Evolutionary conservation across 2,329 filamentous ascomycete species (phyloP), one percentile per base, ranked within the genome.

Genomic region (Talaromyces marneffei): DNA sequence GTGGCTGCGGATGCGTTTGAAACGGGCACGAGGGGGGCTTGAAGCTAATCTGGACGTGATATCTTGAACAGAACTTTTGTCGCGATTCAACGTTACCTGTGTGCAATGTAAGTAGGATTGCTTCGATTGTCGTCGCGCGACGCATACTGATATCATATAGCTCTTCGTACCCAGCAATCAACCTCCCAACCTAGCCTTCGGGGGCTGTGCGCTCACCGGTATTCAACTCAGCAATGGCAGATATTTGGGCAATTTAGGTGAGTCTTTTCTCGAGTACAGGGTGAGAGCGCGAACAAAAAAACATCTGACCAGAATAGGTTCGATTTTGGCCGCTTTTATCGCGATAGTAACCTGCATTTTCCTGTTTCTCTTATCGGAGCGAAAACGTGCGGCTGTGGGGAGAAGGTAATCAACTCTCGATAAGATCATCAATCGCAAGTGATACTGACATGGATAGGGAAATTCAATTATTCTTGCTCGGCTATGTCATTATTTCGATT

Each of bases 311-410:
- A 29, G 29, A 33, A 23, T 52, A 91, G 89, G 94, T n/a, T 95
- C 92, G 7, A 96, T 99, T 72, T 67, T 99, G 50, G 75, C 97
- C 42, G 89, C 85, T 64, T 91, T 82, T 64, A 74, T 96, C 65
- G 91, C 92, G 42, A 92, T 99, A 67, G 70, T 85, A 23, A 78
- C 84, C 8, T 81, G 88, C 4, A 71, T 79, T 10, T 87, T 88
- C 67, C 80, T 99, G 62, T 70, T 97, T 74, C 85, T 88, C 77
- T 83, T 86, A 67, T 96, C 94, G 20, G 90, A 97, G 70, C 85
- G 84, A 73, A 97, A 99, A 79, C 87, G 89, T 75, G 94, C 94
- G 60, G 94, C 94, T 60, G 94, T 99, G 53, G 94, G 94, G 63
- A 83, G 94, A 79, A 90, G 92, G 92, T 95, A 78, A 64, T 82